Evolutionary conservation across 108 stramenopile species (phyloP).

Genomic region (Heterococcus sp.): DNA sequence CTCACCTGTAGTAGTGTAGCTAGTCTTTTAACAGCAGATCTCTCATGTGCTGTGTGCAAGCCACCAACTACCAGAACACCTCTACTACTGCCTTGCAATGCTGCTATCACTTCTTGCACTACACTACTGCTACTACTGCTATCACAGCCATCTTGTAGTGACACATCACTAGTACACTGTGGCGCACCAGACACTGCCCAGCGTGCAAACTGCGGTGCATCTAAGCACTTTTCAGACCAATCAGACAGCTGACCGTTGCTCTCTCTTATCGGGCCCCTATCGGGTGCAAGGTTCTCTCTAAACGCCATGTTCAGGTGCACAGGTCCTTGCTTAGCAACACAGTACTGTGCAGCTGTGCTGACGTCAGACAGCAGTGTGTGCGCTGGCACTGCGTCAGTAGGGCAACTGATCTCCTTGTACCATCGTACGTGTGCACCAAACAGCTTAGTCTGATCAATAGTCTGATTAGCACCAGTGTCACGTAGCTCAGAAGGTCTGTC

Average conservation of each 20-base stretch:
- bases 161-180: slow-evolving; percentile 7
- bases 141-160: neutral
- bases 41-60: slow-evolving; percentile 2
- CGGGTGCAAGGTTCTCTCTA: slow-evolving; percentile 85
- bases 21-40: slow-evolving; percentile 8
- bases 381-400: slow-evolving; percentile 74
- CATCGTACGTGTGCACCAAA: slow-evolving; percentile 72
- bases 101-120: neutral
- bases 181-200: slow-evolving; percentile 10
- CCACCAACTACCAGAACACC: slow-evolving; percentile 27
- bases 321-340: slow-evolving; percentile 58
- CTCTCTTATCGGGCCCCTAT: slow-evolving; percentile 74
- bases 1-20: slow-evolving; percentile 1
- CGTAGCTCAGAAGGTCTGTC: slow-evolving; percentile 85
- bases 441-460: slow-evolving; percentile 70
- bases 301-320: slow-evolving; percentile 91
- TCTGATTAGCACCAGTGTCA: slow-evolving; percentile 84
- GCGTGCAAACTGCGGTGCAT: slow-evolving; percentile 5
- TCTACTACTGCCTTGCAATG: neutral
- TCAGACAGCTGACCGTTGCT: slow-evolving; percentile 45
- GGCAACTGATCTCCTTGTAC: slow-evolving; percentile 79
- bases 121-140: neutral
- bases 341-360: too few species aligned
- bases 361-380: slow-evolving; percentile 74
- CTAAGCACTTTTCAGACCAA: slow-evolving; percentile 34